These are phyloP conservation scores for Coemansia sp. DNA, from an alignment of 192 early-diverging fungal species.

Conservation along the genomic window DNA sequence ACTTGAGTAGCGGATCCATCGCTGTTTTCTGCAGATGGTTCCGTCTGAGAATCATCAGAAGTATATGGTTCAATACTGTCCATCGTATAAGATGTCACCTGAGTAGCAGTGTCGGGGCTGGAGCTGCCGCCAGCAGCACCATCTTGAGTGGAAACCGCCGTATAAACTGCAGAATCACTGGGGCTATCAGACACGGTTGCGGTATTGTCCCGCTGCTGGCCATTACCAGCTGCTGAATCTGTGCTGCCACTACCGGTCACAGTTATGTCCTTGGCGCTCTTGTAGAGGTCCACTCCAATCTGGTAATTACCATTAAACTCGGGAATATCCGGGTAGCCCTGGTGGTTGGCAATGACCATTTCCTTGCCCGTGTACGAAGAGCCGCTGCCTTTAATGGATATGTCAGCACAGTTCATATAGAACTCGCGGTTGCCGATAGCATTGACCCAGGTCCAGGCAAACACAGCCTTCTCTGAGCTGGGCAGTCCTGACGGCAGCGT, in stretches of 20 bases:
- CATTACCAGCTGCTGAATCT: background rate
- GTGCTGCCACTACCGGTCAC: slow-evolving; percentile 19
- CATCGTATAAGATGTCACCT: no score
- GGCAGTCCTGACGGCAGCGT: slow-evolving; percentile 57
- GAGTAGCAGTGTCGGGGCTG: no score
- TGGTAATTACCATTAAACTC: slow-evolving; percentile 52
- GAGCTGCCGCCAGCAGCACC: no score
- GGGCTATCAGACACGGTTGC: no score
- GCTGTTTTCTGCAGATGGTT: no score
- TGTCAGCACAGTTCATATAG: slow-evolving; percentile 73
- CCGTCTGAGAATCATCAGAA: no score
- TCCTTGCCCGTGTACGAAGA: slow-evolving; percentile 51
- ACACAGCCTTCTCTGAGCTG: slow-evolving; percentile 34
- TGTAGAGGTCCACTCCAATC: slow-evolving; percentile 32
- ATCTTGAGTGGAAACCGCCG: no score
- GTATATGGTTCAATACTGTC: no score
- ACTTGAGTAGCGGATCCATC: no score
- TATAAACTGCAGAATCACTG: no score
- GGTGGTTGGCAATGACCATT: slow-evolving; percentile 59
- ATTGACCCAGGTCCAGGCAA: slow-evolving; percentile 72
- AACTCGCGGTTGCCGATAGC: slow-evolving; percentile 69
- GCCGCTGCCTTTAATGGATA: slow-evolving; percentile 55
- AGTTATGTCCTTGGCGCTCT: slow-evolving; percentile 24
- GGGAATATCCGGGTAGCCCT: slow-evolving; percentile 52
- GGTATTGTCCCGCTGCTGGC: no score